Percentiles rank a stretch among this genome's conserved stretches.
Evolutionary conservation across 169 alveolate species (phyloP).

Genomic region (Besnoitia besnoiti): DNA sequence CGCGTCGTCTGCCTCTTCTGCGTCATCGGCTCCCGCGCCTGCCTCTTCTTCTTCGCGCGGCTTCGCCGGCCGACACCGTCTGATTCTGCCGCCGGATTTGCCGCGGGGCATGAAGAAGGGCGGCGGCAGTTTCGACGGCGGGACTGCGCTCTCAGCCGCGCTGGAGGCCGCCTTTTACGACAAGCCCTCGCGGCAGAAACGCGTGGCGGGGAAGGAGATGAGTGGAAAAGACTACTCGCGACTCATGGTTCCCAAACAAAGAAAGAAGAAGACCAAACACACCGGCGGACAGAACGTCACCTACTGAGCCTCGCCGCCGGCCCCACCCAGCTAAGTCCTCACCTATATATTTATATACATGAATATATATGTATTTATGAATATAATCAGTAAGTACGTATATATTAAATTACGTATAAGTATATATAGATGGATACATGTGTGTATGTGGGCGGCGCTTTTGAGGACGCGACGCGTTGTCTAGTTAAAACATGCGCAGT

Average conservation of each 20-base stretch:
- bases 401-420: not conserved
- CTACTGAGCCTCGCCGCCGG: not conserved
- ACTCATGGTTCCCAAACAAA: slow-evolving; percentile 1
- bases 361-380: not conserved
- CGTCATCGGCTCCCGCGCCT: not conserved
- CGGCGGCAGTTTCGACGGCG: not conserved
- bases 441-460: too few relatives aligned
- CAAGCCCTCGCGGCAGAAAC: not conserved
- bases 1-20: not conserved
- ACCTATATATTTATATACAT: too few relatives aligned
- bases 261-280: slow-evolving; percentile 14
- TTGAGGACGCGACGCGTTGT: too few relatives aligned
- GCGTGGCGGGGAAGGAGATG: not conserved
- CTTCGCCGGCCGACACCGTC: not conserved
- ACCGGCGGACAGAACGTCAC: slow-evolving; percentile 7
- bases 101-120: not conserved
- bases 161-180: not conserved
- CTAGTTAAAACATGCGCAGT: too few relatives aligned
- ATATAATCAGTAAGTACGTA: not conserved
- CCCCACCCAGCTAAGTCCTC: not conserved
- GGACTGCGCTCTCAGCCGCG: not conserved
- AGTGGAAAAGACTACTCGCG: not conserved
- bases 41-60: not conserved
- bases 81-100: slow-evolving; percentile 5
- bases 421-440: not conserved